Evolutionary conservation across 2,329 filamentous ascomycete species (phyloP), one percentile per base, ranked within the genome.

Genomic region (Cucurbitaria berberidis): DNA sequence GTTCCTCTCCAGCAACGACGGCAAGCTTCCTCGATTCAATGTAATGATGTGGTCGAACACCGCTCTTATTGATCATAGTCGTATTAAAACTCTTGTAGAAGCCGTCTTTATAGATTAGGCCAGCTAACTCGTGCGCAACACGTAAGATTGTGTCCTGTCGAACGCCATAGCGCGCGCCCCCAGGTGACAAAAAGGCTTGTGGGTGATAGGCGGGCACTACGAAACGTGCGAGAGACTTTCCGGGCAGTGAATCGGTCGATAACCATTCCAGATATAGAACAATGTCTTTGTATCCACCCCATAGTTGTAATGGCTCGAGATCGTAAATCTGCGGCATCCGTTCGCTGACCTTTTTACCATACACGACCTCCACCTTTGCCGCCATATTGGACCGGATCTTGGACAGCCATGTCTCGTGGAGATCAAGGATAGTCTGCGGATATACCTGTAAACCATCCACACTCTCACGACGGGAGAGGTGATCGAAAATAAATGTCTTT

Each of bases 401-500:
- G 36, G 36, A 39, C 18, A 39, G 19, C 36, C 36, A 39, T 39
- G 36, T 22, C 21, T 39, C 36, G 11, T 39, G 36, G 36, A 39
- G 6, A 24, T 22, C 21, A 39, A 39, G 19, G 10, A 39, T 39
- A 21, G 18, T 39, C 21, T 39, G 36, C 19, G 36, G 36, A 39
- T 39, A 39, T 22, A 39, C 19, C 36, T 39, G 36, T 22, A 39
- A 22, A 3, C 36, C 36, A 39, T 39, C 36, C 11, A 39, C 19
- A 22, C 36, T 39, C 19, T 39, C 36, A 22, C 36, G 36, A 10
- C 36, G 36, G 8, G 36, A 39, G 36, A 39, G 36, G 24, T 39
- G 36, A 39, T 39, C 36, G 36, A 39, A 39, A 26, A 39, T 39
- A 24, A 39, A 26, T 22, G 36, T 39, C 36, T 39, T 39, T 39